phyloP scores from a whole-genome alignment of 176 grass and related monocot genomes.

The Aechmea fasciata region DNA sequence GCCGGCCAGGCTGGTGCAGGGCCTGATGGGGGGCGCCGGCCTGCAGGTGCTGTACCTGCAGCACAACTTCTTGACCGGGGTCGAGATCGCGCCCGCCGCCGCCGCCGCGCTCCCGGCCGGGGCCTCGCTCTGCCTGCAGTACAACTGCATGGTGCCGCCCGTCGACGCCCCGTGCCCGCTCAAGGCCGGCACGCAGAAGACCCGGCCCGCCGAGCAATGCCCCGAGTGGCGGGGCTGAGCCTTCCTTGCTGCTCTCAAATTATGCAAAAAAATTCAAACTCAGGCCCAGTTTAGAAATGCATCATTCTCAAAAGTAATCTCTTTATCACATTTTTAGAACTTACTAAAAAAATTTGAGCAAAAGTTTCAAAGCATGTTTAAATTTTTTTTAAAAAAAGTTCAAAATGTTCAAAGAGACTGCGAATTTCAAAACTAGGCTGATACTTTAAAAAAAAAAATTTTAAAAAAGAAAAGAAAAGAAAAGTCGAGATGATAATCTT shows the following conservation, averaged over 20 bases:
- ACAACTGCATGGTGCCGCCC: constrained; percentile 93
- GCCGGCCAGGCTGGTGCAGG: constrained; percentile 64
- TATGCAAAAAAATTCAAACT: too few species aligned
- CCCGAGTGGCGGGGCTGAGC: constrained; percentile 65
- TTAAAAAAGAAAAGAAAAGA: too few species aligned
- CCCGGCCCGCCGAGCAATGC: constrained; percentile 82
- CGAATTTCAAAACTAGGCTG: too few species aligned
- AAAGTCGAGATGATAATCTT: too few species aligned
- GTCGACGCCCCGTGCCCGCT: constrained; percentile 85
- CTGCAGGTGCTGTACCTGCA: constrained; percentile 89
- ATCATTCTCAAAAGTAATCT: too few species aligned
- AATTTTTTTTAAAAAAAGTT: too few species aligned
- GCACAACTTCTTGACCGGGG: constrained; percentile 89
- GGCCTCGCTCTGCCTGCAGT: constrained; percentile 84
- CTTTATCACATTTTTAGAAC: too few species aligned
- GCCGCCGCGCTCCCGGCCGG: constrained; percentile 46
- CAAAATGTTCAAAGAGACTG: too few species aligned
- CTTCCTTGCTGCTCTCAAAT: background rate
- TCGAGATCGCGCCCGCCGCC: constrained; percentile 67
- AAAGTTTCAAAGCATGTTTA: too few species aligned
- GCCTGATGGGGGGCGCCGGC: constrained; percentile 54
- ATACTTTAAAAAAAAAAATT: too few species aligned
- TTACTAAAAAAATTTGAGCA: too few species aligned
- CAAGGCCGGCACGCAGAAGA: constrained; percentile 83
- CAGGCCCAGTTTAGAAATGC: too few species aligned